Conservation (phyloP, 768 basidiomycete species). For the Naganishia onofrii region DNA sequence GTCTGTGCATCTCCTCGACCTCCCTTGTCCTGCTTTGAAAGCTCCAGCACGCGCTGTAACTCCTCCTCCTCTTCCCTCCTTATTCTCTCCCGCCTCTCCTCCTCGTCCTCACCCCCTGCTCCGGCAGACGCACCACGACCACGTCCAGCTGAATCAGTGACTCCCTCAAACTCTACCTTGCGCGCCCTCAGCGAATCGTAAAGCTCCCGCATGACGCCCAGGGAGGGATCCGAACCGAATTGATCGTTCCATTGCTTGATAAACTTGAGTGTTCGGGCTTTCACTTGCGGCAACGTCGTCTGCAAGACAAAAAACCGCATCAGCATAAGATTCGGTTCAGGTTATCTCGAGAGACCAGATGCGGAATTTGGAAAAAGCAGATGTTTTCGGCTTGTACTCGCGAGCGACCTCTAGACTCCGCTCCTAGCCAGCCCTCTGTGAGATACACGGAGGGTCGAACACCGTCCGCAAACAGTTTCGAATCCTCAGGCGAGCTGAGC, state of each 20-base stretch:
- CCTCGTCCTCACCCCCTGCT: neutral
- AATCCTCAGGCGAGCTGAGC: no score
- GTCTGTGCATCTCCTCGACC: slow-evolving; percentile 57
- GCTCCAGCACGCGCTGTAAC: slow-evolving; percentile 83
- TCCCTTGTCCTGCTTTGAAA: slow-evolving; percentile 88
- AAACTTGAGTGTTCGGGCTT: slow-evolving; percentile 66
- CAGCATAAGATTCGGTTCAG: slow-evolving; percentile 57
- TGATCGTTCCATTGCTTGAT: slow-evolving; percentile 81
- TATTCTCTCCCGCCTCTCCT: slow-evolving; percentile 34
- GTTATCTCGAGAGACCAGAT: no score
- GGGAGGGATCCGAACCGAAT: slow-evolving; percentile 72
- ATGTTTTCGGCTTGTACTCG: no score
- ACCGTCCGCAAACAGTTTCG: no score
- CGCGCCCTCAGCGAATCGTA: slow-evolving; percentile 69
- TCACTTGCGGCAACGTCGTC: slow-evolving; percentile 56
- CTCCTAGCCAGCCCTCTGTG: no score
- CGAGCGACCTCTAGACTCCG: no score
- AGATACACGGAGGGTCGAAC: no score
- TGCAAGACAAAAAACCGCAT: neutral
- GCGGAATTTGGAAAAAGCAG: no score
- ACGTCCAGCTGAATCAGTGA: neutral
- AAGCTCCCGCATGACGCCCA: slow-evolving; percentile 88
- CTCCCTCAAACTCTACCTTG: slow-evolving; percentile 8
- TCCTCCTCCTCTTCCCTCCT: slow-evolving; percentile 77
- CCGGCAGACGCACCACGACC: slow-evolving; percentile 3